These are phyloP conservation scores for Oryza longistaminata DNA, from an alignment of 176 grass and related monocot species.

Conservation along the genomic window DNA sequence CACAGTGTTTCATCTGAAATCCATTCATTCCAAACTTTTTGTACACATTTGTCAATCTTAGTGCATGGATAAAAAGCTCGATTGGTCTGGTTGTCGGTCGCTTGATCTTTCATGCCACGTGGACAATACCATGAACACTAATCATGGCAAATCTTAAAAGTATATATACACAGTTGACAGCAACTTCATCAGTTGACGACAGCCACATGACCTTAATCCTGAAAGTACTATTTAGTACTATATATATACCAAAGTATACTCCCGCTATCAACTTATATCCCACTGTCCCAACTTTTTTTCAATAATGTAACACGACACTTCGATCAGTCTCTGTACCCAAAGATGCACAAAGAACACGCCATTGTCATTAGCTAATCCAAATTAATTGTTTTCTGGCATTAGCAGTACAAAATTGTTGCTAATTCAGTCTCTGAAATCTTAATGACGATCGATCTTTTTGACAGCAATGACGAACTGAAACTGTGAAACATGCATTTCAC, in stretches of 20 bases:
- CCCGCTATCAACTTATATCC: not conserved
- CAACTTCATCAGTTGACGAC: not conserved
- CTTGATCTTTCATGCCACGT: not conserved
- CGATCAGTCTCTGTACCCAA: not conserved
- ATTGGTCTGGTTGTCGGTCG: not conserved
- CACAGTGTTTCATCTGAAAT: not conserved
- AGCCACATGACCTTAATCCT: not conserved
- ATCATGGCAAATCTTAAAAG: not conserved
- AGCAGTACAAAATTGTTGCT: too few species aligned
- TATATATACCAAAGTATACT: not conserved
- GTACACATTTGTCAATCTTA: not conserved
- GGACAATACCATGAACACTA: not conserved
- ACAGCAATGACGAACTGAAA: not conserved
- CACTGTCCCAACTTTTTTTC: not conserved
- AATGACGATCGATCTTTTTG: not conserved
- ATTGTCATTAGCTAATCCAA: not conserved
- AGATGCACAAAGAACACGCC: not conserved
- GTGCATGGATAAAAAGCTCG: not conserved
- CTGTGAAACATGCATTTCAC: not conserved
- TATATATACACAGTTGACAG: not conserved
- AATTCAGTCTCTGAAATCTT: too few species aligned
- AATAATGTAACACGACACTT: not conserved
- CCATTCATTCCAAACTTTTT: not conserved
- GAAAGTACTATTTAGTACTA: not conserved
- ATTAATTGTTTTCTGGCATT: not conserved